Base-by-base conservation (phyloP, 2,329 filamentous ascomycete species). In the Aspergillus sp. region DNA sequence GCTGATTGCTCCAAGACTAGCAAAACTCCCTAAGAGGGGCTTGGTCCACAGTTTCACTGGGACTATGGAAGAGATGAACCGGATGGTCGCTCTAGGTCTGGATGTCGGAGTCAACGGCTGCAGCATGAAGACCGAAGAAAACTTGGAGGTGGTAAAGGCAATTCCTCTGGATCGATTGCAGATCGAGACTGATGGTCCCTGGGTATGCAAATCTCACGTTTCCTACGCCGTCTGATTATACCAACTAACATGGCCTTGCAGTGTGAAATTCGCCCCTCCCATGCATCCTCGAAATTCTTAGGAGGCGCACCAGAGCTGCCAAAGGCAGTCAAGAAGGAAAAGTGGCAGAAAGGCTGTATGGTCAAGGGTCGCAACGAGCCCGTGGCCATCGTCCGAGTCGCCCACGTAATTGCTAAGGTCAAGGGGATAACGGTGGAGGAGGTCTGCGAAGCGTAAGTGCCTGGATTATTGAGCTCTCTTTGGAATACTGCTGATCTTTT, bases 71-170 rank as follows among this genome's bases (percentile, higher is more conserved):
- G 93, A 95, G 68, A 91, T 95, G 85, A 71, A 77, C 44, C 81
- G 88, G 52, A 71, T 97, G 43, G 82, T 94, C 56, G 82, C 81
- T 2, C 66, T 94, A 37, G 91, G 90, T 0, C 79, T 96, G 42
- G 85, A 95, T 67, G 83, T 98, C 48, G 91, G 93, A n/a, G 81
- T 96, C 48, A 98, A 98, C 61, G 93, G 93, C 5, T 98, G 93
- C 67, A 94, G 88, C 58, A 80, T 98, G 74, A 98, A 97, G 76
- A 97, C 89, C 5, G 83, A 78, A 8, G 89, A 95, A 62, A 98
- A 97, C 57, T 80, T 95, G 33, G 83, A 79, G 10, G 90, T 96
- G 3, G 89, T 96, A 8, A 82, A 78, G 50, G 79, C 85, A 47
- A 82, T 97, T 33, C 86, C 83, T 8, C 71, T 98, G 8, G 82